Evolutionary conservation across 495 filamentous ascomycete species (phyloP).

Genomic region (Penicillium salamii): DNA sequence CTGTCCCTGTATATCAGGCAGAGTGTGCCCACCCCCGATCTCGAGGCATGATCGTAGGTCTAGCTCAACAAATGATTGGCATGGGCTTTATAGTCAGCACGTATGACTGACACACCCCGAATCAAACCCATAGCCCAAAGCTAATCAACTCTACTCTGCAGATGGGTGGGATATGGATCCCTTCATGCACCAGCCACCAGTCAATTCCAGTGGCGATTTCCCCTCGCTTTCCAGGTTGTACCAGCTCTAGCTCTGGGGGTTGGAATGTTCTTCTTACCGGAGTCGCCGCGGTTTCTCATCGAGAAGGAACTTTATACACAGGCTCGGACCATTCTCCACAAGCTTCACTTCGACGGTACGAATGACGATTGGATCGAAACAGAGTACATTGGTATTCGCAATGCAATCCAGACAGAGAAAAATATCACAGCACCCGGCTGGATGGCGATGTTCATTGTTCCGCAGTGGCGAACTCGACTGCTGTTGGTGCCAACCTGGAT

Average conservation of each 20-base stretch:
- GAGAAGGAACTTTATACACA: slow-evolving; percentile 45
- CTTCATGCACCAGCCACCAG: slow-evolving; percentile 37
- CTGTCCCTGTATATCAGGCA: slow-evolving; percentile 58
- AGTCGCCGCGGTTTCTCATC: slow-evolving; percentile 55
- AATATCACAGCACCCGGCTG: slow-evolving; percentile 41
- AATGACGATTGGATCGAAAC: slow-evolving; percentile 49
- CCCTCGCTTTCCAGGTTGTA: slow-evolving; percentile 52
- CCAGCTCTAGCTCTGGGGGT: slow-evolving; percentile 42
- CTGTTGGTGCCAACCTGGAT: slow-evolving; percentile 31
- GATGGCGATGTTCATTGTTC: slow-evolving; percentile 51
- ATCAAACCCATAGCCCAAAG: not conserved
- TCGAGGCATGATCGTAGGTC: slow-evolving; percentile 54
- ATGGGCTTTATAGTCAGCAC: slow-evolving; percentile 52
- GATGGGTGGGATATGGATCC: slow-evolving; percentile 57
- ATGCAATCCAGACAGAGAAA: slow-evolving; percentile 48
- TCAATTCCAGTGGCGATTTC: slow-evolving; percentile 54
- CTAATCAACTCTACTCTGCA: slow-evolving; percentile 16
- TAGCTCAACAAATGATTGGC: slow-evolving; percentile 61
- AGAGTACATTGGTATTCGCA: slow-evolving; percentile 48
- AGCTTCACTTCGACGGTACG: slow-evolving; percentile 46
- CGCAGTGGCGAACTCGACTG: slow-evolving; percentile 47
- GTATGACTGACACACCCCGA: slow-evolving; percentile 13
- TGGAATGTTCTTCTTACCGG: slow-evolving; percentile 52
- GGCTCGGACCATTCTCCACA: slow-evolving; percentile 46
- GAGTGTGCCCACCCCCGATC: slow-evolving; percentile 52